A percentile compares a stretch with the other conserved stretches of the same genome.
These are phyloP conservation scores for Baorangia bicolor DNA, from an alignment of 768 basidiomycete genomes.

Conservation along the genomic window DNA sequence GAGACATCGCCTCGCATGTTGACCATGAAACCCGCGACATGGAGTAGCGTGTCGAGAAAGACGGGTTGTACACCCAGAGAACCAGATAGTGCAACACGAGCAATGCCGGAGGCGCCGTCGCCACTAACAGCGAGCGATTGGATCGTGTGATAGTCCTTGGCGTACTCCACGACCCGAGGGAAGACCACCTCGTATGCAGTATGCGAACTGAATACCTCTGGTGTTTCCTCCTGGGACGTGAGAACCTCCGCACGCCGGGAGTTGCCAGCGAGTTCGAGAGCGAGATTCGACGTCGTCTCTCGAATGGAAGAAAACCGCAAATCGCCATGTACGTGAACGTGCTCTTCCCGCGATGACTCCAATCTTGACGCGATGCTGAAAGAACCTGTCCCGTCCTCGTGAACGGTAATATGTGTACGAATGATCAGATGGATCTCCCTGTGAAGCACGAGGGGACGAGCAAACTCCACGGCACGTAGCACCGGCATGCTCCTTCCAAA, in stretches of 20 bases:
- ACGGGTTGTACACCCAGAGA: conserved; percentile 49
- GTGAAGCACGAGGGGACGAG: conserved; percentile 53
- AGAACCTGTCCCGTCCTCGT: conserved; percentile 34
- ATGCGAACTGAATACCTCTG: conserved; percentile 53
- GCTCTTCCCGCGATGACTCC: conserved; percentile 31
- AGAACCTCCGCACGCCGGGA: conserved; percentile 35
- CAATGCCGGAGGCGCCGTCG: conserved; percentile 51
- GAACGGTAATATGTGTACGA: conserved; percentile 38
- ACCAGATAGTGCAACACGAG: conserved; percentile 44
- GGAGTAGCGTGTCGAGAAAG: conserved; percentile 67
- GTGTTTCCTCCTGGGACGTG: conserved; percentile 16
- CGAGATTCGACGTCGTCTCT: conserved; percentile 39
- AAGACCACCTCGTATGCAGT: conserved; percentile 67
- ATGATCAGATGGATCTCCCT: conserved; percentile 33
- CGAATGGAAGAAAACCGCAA: conserved; percentile 38
- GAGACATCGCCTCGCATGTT: conserved; percentile 52
- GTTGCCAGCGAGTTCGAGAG: conserved; percentile 35
- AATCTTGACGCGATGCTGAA: conserved; percentile 49
- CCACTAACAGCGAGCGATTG: conserved; percentile 49
- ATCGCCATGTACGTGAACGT: conserved; percentile 46
- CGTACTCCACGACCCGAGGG: conserved; percentile 66
- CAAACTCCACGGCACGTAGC: conserved; percentile 46
- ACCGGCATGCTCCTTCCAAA: conserved; percentile 33
- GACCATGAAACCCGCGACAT: conserved; percentile 67
- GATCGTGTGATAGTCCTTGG: conserved; percentile 56